Base-by-base conservation (phyloP, 352 stramenopile genomes). In the Pythium biforme region DNA sequence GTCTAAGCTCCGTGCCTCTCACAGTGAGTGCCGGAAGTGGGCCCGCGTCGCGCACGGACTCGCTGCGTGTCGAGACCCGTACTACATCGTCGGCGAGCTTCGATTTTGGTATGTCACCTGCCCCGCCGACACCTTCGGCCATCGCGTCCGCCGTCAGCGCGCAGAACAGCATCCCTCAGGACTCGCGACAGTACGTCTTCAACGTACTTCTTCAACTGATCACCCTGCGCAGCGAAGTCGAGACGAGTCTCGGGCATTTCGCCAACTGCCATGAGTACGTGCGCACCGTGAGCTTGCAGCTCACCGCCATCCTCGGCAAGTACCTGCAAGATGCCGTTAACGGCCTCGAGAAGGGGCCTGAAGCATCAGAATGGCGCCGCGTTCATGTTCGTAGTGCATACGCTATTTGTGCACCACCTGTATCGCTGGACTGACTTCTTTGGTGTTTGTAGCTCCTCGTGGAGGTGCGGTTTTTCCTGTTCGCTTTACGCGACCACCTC, bases 171-270 rank as follows among this genome's bases (percentile, higher is more conserved):
- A 73, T 75, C 29, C 78, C 77, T 3, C 79, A 77, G 6, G 79
- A 91, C 31, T 79, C 74, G 12, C 80, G 82, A 0, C 83, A 91
- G 58, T 92, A 94, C 58, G 77, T 94, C 0, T 92, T 94, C 54
- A 88, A 87, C 52, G 79, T 94, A 33, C 74, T 92, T 3, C 50
- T 92, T 39, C 78, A 89, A 56, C 68, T 94, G 19, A 89, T 94
- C 55, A 88, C 76, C 17, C 47, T 91, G 41, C 79, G 82, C 26
- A 87, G 80, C 48, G 81, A 92, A 37, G 66, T 92, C 10, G 82
- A 93, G 55, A 85, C 70, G 37, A 84, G 78, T 50, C 68, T 94
- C n/a, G 73, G 72, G 5, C 70, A 70, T n/a, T 86, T 76, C 34
- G 47, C 77, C 12, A 74, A 83, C 53, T 88, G 81, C 57, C 68